Conservation (phyloP, 257 asterid species). For the Ehretia macrophylla region DNA sequence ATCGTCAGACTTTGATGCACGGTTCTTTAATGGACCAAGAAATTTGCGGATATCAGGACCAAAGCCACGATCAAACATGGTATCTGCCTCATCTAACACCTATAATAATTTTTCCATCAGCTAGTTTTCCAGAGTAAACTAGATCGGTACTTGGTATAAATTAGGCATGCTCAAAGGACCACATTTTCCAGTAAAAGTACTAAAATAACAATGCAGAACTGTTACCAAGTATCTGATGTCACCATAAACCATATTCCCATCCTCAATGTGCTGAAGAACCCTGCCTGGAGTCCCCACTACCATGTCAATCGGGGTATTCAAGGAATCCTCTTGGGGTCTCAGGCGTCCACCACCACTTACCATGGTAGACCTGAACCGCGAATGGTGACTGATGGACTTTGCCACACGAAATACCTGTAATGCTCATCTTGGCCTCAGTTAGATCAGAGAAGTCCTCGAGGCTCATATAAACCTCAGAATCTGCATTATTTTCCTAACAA, state of each 20-base stretch:
- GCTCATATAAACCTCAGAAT: constrained; percentile 3
- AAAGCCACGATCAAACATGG: constrained; percentile 98
- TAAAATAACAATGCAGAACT: neutral
- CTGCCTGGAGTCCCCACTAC: constrained; percentile 98
- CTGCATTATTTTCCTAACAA: neutral
- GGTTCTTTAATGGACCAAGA: constrained; percentile 77
- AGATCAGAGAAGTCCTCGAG: neutral
- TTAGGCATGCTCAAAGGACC: neutral
- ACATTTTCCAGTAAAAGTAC: neutral
- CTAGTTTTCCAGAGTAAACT: constrained; percentile 1
- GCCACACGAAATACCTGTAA: constrained; percentile 83
- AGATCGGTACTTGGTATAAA: neutral
- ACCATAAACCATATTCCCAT: constrained; percentile 92
- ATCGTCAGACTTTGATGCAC: constrained; percentile 64
- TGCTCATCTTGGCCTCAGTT: constrained; percentile 6
- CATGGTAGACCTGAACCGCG: constrained; percentile 94
- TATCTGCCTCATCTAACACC: constrained; percentile 99
- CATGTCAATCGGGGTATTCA: constrained; percentile 91
- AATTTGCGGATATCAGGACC: constrained; percentile 95
- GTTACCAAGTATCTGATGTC: constrained; percentile 89
- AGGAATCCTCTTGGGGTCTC: constrained; percentile 91
- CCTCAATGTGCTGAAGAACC: constrained; percentile 93
- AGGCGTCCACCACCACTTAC: constrained; percentile 95
- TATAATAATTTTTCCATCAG: constrained; percentile 29
- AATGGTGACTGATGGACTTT: constrained; percentile 83